Evolutionary conservation across 208 protist genomes (phyloP).

Genomic region (Acanthamoeba royreba): DNA sequence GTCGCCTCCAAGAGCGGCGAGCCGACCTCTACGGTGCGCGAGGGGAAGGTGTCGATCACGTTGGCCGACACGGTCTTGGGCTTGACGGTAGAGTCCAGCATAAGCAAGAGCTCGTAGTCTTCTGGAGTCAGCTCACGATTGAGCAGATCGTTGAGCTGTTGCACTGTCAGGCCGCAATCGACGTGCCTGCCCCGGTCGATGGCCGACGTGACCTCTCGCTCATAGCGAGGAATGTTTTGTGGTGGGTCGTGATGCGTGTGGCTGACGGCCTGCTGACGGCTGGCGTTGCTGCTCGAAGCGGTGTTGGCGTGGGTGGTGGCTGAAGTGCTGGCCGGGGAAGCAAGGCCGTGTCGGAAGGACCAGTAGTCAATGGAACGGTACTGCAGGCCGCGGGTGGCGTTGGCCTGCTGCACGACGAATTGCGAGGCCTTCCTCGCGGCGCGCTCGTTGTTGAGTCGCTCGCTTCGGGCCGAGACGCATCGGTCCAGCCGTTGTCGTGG

Average conservation of each 20-base stretch:
- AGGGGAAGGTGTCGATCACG: conserved; percentile 30
- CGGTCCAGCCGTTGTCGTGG: not conserved
- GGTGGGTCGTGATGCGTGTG: no score
- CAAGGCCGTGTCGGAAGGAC: not conserved
- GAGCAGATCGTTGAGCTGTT: conserved; percentile 59
- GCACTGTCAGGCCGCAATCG: conserved; percentile 24
- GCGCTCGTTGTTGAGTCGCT: not conserved
- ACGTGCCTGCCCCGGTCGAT: not conserved
- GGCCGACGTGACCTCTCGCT: not conserved
- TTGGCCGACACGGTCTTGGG: conserved; percentile 46
- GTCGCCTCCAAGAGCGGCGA: not conserved
- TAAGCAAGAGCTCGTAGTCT: conserved; percentile 61
- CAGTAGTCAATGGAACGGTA: not conserved
- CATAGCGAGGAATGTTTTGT: not conserved
- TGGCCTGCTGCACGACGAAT: not conserved
- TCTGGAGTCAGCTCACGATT: conserved; percentile 68
- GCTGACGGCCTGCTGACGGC: no score
- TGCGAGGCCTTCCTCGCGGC: not conserved
- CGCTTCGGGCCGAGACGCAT: not conserved
- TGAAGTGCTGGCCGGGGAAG: not conserved
- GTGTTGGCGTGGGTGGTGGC: not conserved
- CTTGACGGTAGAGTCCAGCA: conserved; percentile 51
- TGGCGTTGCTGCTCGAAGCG: not conserved
- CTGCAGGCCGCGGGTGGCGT: not conserved
- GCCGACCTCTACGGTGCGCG: not conserved